Evolutionary conservation across 2,329 filamentous ascomycete species (phyloP).

Genomic region (Trichoderma harzianum): DNA sequence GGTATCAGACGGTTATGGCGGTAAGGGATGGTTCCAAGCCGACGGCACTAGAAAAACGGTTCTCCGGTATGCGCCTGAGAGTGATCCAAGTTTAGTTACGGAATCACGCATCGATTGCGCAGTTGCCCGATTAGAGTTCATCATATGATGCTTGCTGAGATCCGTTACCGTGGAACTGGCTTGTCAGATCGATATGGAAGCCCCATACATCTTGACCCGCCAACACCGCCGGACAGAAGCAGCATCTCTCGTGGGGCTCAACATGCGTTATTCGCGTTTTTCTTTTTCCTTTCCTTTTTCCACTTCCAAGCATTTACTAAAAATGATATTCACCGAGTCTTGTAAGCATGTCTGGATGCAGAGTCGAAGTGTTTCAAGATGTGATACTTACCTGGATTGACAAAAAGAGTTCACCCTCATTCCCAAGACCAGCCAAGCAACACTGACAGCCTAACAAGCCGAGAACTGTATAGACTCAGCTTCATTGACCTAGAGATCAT

Average conservation of each 20-base stretch:
- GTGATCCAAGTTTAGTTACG: neutral
- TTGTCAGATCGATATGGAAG: neutral
- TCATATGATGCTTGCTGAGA: neutral
- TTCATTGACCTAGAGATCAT: neutral
- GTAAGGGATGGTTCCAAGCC: neutral
- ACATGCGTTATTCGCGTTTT: neutral
- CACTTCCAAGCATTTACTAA: neutral
- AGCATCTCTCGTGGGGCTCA: neutral
- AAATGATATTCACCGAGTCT: neutral
- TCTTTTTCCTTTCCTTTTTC: neutral
- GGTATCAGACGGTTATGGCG: neutral
- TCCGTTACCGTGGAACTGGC: neutral
- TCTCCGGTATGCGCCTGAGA: neutral
- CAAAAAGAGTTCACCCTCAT: neutral
- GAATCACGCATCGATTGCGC: slow-evolving; percentile 13
- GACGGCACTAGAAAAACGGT: neutral
- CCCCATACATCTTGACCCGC: neutral
- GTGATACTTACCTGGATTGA: neutral
- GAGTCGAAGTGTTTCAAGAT: neutral
- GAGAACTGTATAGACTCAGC: neutral
- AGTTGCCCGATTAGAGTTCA: neutral
- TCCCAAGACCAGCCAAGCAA: neutral
- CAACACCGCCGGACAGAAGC: neutral
- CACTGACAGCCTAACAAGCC: neutral
- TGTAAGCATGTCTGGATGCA: neutral